Conservation (phyloP, 257 asterid species). For the Osmanthus fragrans region DNA sequence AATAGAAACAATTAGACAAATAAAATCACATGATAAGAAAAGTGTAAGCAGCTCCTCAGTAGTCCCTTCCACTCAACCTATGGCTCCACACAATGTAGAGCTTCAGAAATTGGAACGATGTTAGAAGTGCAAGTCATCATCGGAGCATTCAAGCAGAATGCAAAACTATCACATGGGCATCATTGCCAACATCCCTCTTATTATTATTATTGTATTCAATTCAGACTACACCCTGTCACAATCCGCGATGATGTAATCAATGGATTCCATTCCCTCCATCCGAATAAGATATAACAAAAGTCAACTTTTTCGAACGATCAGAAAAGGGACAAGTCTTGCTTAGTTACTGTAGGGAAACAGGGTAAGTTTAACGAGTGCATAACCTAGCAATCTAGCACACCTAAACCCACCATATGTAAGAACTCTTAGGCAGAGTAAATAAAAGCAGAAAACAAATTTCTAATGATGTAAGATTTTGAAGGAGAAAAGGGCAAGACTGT, state of each 20-base stretch:
- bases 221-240: not conserved
- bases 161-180: not conserved
- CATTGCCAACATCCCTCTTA: not conserved
- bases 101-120: slow-evolving; percentile 7
- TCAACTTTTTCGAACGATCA: not conserved
- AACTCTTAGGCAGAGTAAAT: slow-evolving; percentile 11
- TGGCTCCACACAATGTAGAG: not conserved
- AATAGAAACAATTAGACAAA: not conserved
- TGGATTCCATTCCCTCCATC: not conserved
- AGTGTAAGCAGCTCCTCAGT: slow-evolving; percentile 3
- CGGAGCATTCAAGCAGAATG: not conserved
- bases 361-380: slow-evolving; percentile 28
- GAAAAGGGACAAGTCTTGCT: not conserved
- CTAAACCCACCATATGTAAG: not conserved
- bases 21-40: not conserved
- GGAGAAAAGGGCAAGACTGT: slow-evolving; percentile 52
- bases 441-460: slow-evolving; percentile 4
- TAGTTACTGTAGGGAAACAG: slow-evolving; percentile 24
- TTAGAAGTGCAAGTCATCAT: not conserved
- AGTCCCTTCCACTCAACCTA: not conserved
- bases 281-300: not conserved
- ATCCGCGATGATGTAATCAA: not conserved
- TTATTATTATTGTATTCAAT: not conserved
- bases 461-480: slow-evolving; percentile 37
- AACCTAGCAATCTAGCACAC: slow-evolving; percentile 5